Base-by-base conservation (phyloP, 495 filamentous ascomycete species). In the Penicillium flavigenum region DNA sequence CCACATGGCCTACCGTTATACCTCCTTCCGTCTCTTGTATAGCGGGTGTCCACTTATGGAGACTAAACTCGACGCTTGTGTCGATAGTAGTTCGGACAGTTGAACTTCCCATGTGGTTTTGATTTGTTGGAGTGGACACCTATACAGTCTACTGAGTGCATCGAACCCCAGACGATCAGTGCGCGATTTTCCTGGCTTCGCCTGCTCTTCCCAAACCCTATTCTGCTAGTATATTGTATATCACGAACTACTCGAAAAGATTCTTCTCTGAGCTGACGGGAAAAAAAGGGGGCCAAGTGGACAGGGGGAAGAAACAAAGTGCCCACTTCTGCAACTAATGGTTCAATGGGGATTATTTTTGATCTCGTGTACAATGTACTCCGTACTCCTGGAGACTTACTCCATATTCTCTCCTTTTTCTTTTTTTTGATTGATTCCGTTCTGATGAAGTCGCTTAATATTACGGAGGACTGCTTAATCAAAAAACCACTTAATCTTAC, bases 41-140 rank as follows among this genome's bases (percentile, higher is more conserved):
- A 56, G 57, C 57, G 51, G 22, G 41, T 29, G 43, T 60, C 60
- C 63, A 63, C 63, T 39, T 8, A 58, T 61, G 63, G 63, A 61
- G 45, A 27, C 12, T 5, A 16, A 47, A n/a, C 20, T 45, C 43
- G 7, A n/a, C 44, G 44, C 44, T 47, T 47, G 24, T 12, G 12
- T n/a, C 22, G 20, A 47, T 47, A 47, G 44, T 16, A 6, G 24
- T 17, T 22, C 22, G 11, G 12, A 12, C 19, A 5, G 34, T 38
- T 38, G 34, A 16, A 38, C 34, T 39, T 39, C 11, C 44, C 44
- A 47, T 47, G 44, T 47, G 44, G 36, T 17, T n/a, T 39, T 39
- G n/a, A 5, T 36, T 36, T n/a, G 5, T 16, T 38, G 22, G 12
- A 19, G 46, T 47, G 46, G 46, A 20, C 14, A 17, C 17, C 16